phyloP scores from a whole-genome alignment of 345 rosid genomes.

The Eucalyptus pauciflora region DNA sequence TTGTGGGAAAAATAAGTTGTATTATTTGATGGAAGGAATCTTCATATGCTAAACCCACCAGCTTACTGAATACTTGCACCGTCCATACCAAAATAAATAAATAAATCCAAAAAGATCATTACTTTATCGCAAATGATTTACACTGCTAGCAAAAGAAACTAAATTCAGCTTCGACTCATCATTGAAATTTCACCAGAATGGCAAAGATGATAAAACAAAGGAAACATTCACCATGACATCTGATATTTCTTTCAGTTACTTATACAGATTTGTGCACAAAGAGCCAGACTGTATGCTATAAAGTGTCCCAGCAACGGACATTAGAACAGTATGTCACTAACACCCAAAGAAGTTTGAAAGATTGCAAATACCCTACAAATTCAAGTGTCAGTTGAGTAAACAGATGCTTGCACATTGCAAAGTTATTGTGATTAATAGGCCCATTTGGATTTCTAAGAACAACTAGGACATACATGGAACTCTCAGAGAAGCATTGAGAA shows the following conservation, averaged over 20 bases:
- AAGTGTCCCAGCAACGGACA: neutral
- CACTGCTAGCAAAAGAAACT: neutral
- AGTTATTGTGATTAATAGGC: neutral
- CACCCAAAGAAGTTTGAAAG: neutral
- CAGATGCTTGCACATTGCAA: neutral
- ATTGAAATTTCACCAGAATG: neutral
- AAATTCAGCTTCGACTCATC: neutral
- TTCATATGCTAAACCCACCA: neutral
- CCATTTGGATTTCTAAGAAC: neutral
- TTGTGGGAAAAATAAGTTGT: neutral
- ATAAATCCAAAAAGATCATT: neutral
- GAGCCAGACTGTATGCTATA: neutral
- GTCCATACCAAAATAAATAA: neutral
- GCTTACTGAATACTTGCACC: neutral
- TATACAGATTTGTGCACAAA: neutral
- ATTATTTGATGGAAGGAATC: neutral
- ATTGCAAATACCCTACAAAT: neutral
- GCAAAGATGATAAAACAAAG: neutral
- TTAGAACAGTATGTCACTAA: neutral
- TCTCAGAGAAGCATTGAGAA: neutral
- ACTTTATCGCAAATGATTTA: neutral
- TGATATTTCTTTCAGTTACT: neutral
- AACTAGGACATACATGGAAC: neutral
- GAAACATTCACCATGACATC: neutral
- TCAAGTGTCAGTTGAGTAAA: neutral